phyloP scores from a whole-genome alignment of 2,329 filamentous ascomycete genomes.

The Lasiodiplodia hormozganensis region DNA sequence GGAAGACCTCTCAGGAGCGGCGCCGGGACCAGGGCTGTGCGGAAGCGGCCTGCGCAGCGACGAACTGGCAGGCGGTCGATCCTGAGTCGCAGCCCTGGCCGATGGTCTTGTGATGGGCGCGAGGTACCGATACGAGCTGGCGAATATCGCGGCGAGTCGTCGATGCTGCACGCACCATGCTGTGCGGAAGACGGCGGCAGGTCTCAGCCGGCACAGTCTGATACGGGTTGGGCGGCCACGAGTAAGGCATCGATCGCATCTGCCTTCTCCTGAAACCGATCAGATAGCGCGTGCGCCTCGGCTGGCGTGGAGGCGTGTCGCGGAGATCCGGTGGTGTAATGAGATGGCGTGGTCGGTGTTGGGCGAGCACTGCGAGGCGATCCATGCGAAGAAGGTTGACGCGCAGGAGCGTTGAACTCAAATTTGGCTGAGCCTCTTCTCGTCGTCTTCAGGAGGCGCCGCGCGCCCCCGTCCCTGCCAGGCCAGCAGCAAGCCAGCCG shows the following conservation, averaged over 20 bases:
- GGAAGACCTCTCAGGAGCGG: slow-evolving; percentile 13
- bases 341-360: slow-evolving; percentile 18
- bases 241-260: slow-evolving; percentile 21
- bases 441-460: background rate
- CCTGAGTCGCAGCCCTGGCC: slow-evolving; percentile 5
- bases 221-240: slow-evolving; percentile 11
- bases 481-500: background rate
- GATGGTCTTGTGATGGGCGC: slow-evolving; percentile 11
- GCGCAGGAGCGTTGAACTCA: slow-evolving; percentile 23
- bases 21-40: slow-evolving; percentile 23
- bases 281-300: slow-evolving; percentile 13
- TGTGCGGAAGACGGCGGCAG: background rate
- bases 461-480: background rate
- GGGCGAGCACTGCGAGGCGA: slow-evolving; percentile 16
- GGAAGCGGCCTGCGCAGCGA: slow-evolving; percentile 13
- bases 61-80: background rate
- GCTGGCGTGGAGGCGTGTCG: background rate
- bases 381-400: slow-evolving; percentile 27
- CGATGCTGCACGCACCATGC: background rate
- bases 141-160: background rate
- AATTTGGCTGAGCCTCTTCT: slow-evolving; percentile 8
- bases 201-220: background rate
- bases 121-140: slow-evolving; percentile 13
- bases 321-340: slow-evolving; percentile 18
- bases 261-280: slow-evolving; percentile 25